phyloP scores from a whole-genome alignment of 768 basidiomycete genomes.

The Collybia sp. region DNA sequence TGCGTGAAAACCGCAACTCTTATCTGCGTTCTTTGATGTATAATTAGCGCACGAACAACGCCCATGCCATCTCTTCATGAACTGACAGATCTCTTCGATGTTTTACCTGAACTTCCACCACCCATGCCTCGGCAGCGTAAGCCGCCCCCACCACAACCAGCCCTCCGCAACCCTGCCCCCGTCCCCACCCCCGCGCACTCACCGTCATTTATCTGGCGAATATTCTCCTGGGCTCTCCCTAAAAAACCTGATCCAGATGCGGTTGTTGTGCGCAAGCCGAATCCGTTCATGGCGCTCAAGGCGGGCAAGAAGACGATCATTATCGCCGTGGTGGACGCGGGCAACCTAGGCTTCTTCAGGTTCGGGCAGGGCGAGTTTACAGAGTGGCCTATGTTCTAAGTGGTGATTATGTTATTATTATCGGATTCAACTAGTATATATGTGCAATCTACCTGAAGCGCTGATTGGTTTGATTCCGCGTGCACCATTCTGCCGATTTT shows the following conservation, averaged over 20 bases:
- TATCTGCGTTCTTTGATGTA: neutral
- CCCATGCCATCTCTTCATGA: constrained; percentile 81
- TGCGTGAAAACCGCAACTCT: constrained; percentile 28
- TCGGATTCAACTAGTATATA: too few relatives aligned
- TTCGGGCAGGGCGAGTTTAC: constrained; percentile 84
- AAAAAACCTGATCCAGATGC: constrained; percentile 7
- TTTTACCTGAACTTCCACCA: constrained; percentile 63
- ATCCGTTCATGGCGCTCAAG: constrained; percentile 80
- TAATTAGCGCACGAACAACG: constrained; percentile 70
- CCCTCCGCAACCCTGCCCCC: constrained; percentile 1
- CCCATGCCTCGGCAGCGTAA: constrained; percentile 46
- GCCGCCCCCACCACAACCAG: constrained; percentile 12
- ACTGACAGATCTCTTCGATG: constrained; percentile 65
- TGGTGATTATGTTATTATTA: constrained; percentile 1
- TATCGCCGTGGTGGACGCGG: constrained; percentile 85
- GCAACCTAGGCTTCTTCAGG: constrained; percentile 83
- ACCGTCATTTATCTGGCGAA: constrained; percentile 13
- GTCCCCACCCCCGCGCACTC: neutral
- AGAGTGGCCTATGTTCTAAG: constrained; percentile 69
- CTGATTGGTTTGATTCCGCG: too few relatives aligned
- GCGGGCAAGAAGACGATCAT: constrained; percentile 80
- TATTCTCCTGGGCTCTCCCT: constrained; percentile 21
- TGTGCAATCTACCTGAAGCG: too few relatives aligned
- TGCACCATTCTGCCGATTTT: too few relatives aligned
- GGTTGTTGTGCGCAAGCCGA: constrained; percentile 33